These are phyloP conservation scores for Adansonia digitata DNA, from an alignment of 345 rosid genomes.

Conservation along the genomic window DNA sequence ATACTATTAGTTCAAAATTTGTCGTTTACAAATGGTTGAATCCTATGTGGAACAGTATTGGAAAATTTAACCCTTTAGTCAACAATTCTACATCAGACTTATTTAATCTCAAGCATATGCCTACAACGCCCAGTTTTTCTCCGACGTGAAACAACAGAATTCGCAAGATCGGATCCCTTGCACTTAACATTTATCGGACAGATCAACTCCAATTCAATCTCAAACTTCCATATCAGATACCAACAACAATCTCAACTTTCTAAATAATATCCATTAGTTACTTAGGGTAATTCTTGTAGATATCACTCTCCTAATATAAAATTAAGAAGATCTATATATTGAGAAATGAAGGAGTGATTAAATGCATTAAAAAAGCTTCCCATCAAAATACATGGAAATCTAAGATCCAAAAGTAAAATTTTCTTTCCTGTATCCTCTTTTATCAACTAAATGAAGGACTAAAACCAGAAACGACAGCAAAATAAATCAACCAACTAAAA, in stretches of 20 bases:
- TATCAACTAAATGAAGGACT: not conserved
- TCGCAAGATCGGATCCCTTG: not conserved
- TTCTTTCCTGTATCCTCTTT: not conserved
- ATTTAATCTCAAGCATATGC: not conserved
- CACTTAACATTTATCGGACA: no score
- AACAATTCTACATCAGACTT: not conserved
- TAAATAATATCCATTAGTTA: no score
- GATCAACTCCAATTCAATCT: no score
- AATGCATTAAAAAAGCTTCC: not conserved
- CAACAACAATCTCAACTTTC: no score
- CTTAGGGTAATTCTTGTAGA: no score
- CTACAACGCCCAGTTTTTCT: not conserved
- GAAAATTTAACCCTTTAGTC: not conserved
- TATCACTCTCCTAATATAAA: no score
- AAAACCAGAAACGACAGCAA: not conserved
- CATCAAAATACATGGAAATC: not conserved
- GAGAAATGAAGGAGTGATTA: not conserved
- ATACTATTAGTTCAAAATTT: not conserved
- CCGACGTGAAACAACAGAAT: not conserved
- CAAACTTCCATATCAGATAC: no score
- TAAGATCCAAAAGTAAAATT: not conserved
- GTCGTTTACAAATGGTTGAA: not conserved
- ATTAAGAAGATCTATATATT: not conserved
- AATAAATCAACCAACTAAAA: not conserved
- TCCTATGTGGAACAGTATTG: not conserved